Percentiles rank a stretch among this genome's conserved stretches.
Conservation (phyloP, 1,284 basidiomycete genomes). For the Xerocomus amazonicus region DNA sequence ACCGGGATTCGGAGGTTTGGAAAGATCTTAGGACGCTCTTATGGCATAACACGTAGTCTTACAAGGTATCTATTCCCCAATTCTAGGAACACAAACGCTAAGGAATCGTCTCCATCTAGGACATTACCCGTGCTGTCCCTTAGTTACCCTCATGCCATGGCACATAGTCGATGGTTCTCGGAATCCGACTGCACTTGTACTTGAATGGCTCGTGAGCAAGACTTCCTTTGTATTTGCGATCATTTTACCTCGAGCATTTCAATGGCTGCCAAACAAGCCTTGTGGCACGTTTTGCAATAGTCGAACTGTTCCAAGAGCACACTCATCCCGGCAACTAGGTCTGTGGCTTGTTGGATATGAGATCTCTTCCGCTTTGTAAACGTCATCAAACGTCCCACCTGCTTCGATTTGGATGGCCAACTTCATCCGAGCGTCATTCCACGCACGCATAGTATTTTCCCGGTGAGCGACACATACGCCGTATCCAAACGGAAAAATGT, state of each 20-base stretch:
- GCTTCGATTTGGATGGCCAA: slow-evolving; percentile 47
- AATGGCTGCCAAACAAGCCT: slow-evolving; percentile 55
- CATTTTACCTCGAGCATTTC: slow-evolving; percentile 58
- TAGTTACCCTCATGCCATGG: slow-evolving; percentile 26
- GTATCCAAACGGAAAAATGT: slow-evolving; percentile 67
- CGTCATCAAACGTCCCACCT: slow-evolving; percentile 35
- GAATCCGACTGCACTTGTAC: slow-evolving; percentile 58
- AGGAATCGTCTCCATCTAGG: slow-evolving; percentile 5
- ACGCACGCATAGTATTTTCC: slow-evolving; percentile 39
- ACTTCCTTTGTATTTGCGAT: neutral
- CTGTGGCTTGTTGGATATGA: slow-evolving; percentile 44
- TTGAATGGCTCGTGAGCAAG: slow-evolving; percentile 28
- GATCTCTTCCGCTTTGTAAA: neutral
- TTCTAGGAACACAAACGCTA: neutral
- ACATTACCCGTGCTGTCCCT: neutral
- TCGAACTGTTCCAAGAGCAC: slow-evolving; percentile 39
- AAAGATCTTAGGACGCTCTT: slow-evolving; percentile 60
- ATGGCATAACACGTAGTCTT: slow-evolving; percentile 64
- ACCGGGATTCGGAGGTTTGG: slow-evolving; percentile 74
- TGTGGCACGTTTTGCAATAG: slow-evolving; percentile 49
- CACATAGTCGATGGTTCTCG: slow-evolving; percentile 36
- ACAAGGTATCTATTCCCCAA: slow-evolving; percentile 6
- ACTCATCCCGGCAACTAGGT: slow-evolving; percentile 61
- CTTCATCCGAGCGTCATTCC: slow-evolving; percentile 44
- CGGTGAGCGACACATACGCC: slow-evolving; percentile 52